A percentile compares a stretch with the other conserved stretches of the same genome.
Evolutionary conservation across 2,329 filamentous ascomycete species (phyloP).

Genomic region (Colletotrichum sansevieriae): DNA sequence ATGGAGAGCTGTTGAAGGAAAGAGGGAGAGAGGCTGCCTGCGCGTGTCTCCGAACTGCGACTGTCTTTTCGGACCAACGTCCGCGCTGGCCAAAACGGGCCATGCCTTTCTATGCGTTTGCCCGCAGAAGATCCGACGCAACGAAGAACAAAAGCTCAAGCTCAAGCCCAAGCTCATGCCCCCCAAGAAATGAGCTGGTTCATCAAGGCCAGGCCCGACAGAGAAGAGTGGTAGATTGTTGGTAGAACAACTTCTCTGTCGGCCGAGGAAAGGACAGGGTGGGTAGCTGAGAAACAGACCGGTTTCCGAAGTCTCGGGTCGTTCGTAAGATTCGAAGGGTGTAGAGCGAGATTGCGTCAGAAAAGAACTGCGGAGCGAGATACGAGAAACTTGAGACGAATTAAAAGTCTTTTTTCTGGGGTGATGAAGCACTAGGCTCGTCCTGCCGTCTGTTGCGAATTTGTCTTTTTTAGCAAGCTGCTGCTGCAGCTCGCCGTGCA

Average conservation of each 20-base stretch:
- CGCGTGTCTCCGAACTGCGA: neutral
- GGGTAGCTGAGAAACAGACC: neutral
- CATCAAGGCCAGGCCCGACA: too few species aligned
- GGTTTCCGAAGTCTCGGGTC: conserved; percentile 19
- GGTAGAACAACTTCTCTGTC: neutral
- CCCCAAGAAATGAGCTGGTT: too few species aligned
- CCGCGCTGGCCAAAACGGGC: too few species aligned
- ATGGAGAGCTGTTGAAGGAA: conserved; percentile 22
- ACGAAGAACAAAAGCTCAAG: too few species aligned
- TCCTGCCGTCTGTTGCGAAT: neutral
- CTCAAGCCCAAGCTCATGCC: too few species aligned
- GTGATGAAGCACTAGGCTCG: conserved; percentile 19
- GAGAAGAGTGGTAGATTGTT: too few species aligned
- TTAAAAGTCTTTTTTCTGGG: neutral
- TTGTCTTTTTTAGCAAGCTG: too few species aligned
- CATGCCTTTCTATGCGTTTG: too few species aligned
- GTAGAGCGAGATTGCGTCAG: neutral
- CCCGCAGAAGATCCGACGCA: too few species aligned
- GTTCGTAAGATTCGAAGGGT: neutral
- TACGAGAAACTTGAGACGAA: conserved; percentile 33
- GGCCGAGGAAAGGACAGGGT: neutral
- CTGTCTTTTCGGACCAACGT: neutral
- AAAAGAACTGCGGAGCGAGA: conserved; percentile 4
- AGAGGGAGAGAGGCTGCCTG: neutral
- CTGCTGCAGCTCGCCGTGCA: too few species aligned